These are phyloP conservation scores for Cladophialophora carrionii DNA, from an alignment of 2,329 filamentous ascomycete species.

Conservation along the genomic window DNA sequence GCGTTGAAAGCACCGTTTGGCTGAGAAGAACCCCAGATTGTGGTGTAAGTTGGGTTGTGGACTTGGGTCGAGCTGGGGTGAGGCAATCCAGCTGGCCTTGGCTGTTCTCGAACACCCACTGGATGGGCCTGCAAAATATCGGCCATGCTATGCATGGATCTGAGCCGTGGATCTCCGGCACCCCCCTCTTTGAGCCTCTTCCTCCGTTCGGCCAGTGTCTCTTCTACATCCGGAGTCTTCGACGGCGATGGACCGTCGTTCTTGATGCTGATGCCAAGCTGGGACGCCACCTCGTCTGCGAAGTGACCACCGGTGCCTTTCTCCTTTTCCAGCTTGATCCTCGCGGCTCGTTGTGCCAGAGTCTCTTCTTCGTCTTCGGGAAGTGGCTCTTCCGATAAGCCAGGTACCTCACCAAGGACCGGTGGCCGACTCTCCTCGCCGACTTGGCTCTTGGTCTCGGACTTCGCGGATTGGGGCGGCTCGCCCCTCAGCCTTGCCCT, in stretches of 20 bases:
- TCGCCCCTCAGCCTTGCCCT: slow-evolving; percentile 73
- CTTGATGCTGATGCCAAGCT: slow-evolving; percentile 43
- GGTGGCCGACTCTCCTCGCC: slow-evolving; percentile 36
- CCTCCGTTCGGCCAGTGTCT: slow-evolving; percentile 53
- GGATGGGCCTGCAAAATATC: slow-evolving; percentile 60
- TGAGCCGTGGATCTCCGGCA: slow-evolving; percentile 33
- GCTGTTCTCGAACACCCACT: slow-evolving; percentile 36
- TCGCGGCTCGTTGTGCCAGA: slow-evolving; percentile 49
- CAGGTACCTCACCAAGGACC: slow-evolving; percentile 41
- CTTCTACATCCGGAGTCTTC: slow-evolving; percentile 44
- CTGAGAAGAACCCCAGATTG: slow-evolving; percentile 21
- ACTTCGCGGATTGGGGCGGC: slow-evolving; percentile 44
- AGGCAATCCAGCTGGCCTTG: slow-evolving; percentile 24
- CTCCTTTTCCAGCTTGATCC: slow-evolving; percentile 46
- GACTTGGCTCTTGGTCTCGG: slow-evolving; percentile 28
- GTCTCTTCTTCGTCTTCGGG: slow-evolving; percentile 50
- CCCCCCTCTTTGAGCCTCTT: slow-evolving; percentile 51
- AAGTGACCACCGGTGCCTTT: slow-evolving; percentile 46
- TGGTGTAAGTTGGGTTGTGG: slow-evolving; percentile 13
- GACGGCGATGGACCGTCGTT: slow-evolving; percentile 34
- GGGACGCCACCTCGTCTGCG: slow-evolving; percentile 48
- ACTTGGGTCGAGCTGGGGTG: slow-evolving; percentile 5
- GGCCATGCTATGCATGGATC: slow-evolving; percentile 52
- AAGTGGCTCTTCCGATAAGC: slow-evolving; percentile 30
- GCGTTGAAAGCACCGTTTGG: slow-evolving; percentile 26